phyloP scores from a whole-genome alignment of 2,329 filamentous ascomycete species.

The Exutisphaerella laricina region DNA sequence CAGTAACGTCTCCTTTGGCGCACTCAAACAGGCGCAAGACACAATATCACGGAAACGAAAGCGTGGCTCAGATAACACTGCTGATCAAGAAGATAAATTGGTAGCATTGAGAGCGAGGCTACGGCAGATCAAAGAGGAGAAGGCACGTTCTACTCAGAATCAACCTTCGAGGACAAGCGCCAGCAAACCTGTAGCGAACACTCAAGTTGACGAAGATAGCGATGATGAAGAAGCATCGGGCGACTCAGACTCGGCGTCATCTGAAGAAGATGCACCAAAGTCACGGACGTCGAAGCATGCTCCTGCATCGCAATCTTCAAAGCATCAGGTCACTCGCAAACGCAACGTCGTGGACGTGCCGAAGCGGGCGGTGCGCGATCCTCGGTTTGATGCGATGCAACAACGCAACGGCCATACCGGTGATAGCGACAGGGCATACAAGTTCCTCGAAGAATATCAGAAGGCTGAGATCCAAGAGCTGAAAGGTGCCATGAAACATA shows the following conservation, averaged over 20 bases:
- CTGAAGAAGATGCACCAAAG: constrained; percentile 37
- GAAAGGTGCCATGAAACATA: constrained; percentile 59
- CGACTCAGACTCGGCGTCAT: constrained; percentile 36
- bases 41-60: constrained; percentile 50
- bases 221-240: constrained; percentile 22
- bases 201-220: constrained; percentile 12
- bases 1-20: constrained; percentile 73
- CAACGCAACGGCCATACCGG: constrained; percentile 38
- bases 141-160: too few relatives aligned
- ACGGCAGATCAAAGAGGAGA: constrained; percentile 39
- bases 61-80: constrained; percentile 34
- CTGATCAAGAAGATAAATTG: constrained; percentile 43
- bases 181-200: constrained; percentile 7
- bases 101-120: constrained; percentile 42
- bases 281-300: constrained; percentile 76
- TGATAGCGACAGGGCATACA: constrained; percentile 66
- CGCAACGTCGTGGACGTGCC: constrained; percentile 62
- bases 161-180: constrained; percentile 33
- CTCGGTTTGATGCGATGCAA: constrained; percentile 71
- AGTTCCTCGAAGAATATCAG: constrained; percentile 82
- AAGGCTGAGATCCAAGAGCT: constrained; percentile 75
- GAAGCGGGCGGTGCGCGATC: constrained; percentile 65
- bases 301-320: constrained; percentile 74
- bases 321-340: constrained; percentile 73
- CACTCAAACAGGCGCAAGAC: constrained; percentile 80